A percentile compares a stretch with the other conserved stretches of the same genome.
These are phyloP conservation scores for Carex littledalei DNA, from an alignment of 176 grass and related monocot genomes.

Conservation along the genomic window DNA sequence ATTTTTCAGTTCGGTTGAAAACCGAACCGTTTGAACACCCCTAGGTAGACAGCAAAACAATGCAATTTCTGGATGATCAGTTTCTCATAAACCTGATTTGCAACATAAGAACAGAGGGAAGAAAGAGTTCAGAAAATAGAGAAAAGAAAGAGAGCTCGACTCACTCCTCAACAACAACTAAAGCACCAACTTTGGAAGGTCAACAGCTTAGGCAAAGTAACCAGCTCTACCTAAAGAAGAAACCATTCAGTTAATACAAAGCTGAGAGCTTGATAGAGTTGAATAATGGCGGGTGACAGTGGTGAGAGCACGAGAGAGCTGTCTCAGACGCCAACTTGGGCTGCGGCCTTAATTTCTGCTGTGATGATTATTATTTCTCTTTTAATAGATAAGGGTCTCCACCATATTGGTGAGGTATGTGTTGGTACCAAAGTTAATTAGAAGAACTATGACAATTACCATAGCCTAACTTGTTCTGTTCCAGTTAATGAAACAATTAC, in stretches of 20 bases:
- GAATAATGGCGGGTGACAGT: constrained; percentile 15
- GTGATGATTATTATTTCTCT: constrained; percentile 60
- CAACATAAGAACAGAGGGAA: background rate
- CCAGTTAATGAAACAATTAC: too few relatives aligned
- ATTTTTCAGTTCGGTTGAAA: too few relatives aligned
- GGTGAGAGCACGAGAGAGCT: constrained; percentile 15
- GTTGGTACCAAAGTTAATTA: background rate
- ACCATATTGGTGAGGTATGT: constrained; percentile 53
- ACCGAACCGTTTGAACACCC: too few relatives aligned
- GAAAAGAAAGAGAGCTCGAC: background rate
- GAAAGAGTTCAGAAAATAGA: background rate
- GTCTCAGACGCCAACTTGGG: constrained; percentile 62
- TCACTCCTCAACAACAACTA: background rate
- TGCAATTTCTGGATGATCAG: background rate
- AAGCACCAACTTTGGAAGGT: too few relatives aligned
- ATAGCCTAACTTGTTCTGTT: background rate
- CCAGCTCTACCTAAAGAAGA: background rate
- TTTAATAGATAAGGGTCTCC: constrained; percentile 57
- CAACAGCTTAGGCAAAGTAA: too few relatives aligned
- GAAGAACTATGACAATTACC: background rate
- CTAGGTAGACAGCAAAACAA: too few relatives aligned
- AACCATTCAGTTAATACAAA: background rate
- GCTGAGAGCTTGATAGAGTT: background rate
- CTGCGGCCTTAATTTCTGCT: constrained; percentile 53
- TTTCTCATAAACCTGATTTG: background rate